Conservation (phyloP, 2,329 filamentous ascomycete genomes). For the Penicillium sp. region DNA sequence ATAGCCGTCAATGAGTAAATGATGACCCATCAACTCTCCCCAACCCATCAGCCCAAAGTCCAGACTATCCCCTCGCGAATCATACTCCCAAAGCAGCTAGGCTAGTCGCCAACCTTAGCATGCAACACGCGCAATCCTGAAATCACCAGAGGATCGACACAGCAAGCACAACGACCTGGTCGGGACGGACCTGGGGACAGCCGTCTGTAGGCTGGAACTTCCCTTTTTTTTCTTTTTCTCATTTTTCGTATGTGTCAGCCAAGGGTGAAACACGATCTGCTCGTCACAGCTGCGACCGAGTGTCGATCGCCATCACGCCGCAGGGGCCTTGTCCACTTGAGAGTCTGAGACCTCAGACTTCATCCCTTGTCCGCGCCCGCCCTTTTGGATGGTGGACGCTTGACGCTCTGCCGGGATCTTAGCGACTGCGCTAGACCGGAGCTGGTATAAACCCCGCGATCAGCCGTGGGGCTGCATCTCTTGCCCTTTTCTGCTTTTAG, state of each 20-base stretch:
- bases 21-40: no score
- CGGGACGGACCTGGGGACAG: not conserved
- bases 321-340: not conserved
- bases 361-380: not conserved
- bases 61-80: not conserved
- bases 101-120: not conserved
- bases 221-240: not conserved
- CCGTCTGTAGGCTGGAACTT: not conserved
- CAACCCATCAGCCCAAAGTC: not conserved
- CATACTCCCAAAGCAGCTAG: not conserved
- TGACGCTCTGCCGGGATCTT: not conserved
- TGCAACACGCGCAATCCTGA: not conserved
- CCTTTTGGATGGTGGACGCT: not conserved
- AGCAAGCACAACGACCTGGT: conserved; percentile 9
- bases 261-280: conserved; percentile 26
- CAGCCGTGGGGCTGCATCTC: conserved; percentile 2
- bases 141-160: conserved; percentile 9
- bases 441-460: conserved; percentile 27
- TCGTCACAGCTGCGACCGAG: conserved; percentile 20
- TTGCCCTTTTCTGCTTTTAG: not conserved
- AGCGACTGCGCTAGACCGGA: conserved; percentile 2
- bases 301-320: conserved; percentile 8
- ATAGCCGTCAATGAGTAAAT: no score
- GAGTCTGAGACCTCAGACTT: conserved; percentile 9
- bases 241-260: conserved; percentile 10